Conservation (phyloP, 2,329 filamentous ascomycete genomes). For the Arthroderma sp. region DNA sequence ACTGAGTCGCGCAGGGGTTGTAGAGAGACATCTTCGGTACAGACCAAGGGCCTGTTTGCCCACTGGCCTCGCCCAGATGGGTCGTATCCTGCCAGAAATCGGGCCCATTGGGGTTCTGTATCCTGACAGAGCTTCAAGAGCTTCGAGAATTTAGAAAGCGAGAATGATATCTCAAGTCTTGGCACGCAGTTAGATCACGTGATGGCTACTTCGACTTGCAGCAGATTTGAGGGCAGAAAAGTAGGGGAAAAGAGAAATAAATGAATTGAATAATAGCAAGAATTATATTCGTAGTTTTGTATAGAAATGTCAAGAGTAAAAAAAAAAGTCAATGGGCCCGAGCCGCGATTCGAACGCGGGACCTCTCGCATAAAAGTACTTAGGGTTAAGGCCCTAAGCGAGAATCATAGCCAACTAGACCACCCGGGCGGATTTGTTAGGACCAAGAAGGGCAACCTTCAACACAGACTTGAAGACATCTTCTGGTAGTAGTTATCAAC, state of each 20-base stretch:
- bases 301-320: not conserved
- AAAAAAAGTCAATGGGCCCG: conserved; percentile 4
- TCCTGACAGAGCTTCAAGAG: not conserved
- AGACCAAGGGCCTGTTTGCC: conserved; percentile 21
- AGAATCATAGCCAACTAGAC: conserved; percentile 8
- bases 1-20: conserved; percentile 25
- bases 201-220: too few species aligned
- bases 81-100: not conserved
- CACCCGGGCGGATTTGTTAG: not conserved
- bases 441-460: not conserved
- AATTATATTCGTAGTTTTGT: too few species aligned
- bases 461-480: not conserved
- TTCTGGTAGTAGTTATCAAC: too few species aligned
- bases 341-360: conserved; percentile 7
- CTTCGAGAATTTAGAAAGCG: not conserved
- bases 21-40: conserved; percentile 31
- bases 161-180: not conserved
- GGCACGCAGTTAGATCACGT: too few species aligned
- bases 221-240: too few species aligned
- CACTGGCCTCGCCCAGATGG: not conserved
- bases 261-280: too few species aligned
- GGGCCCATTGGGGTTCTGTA: not conserved
- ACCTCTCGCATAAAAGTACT: conserved; percentile 6
- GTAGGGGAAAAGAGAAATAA: not conserved
- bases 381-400: conserved; percentile 6